phyloP scores from a whole-genome alignment of 1,284 basidiomycete species.

The Puccinia hordei region DNA sequence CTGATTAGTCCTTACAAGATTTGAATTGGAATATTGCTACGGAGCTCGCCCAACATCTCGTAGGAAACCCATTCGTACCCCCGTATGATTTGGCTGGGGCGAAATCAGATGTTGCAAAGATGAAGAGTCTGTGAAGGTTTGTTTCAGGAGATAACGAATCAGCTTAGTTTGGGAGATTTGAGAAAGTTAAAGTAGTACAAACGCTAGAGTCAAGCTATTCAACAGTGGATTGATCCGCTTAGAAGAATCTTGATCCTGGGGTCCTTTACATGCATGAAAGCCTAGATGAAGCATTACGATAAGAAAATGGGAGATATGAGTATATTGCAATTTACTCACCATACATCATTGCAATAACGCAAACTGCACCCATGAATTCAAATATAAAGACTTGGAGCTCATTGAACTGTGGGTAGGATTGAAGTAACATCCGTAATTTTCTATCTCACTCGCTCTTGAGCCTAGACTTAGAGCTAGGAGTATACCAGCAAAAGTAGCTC shows the following conservation, averaged over 20 bases:
- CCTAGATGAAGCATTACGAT: not conserved
- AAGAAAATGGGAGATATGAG: not conserved
- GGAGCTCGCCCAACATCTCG: conserved; percentile 25
- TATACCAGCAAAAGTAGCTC: conserved; percentile 25
- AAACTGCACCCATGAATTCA: conserved; percentile 37
- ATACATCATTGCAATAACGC: conserved; percentile 32
- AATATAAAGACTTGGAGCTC: conserved; percentile 7
- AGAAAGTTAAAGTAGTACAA: not conserved
- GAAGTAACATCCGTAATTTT: conserved; percentile 39
- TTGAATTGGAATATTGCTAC: conserved; percentile 14
- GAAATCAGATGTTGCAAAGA: conserved; percentile 28
- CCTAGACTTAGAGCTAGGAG: conserved; percentile 10
- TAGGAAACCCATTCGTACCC: conserved; percentile 25
- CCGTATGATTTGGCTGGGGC: conserved; percentile 8
- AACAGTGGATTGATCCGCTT: conserved; percentile 12
- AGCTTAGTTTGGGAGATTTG: not conserved
- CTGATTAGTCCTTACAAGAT: not conserved
- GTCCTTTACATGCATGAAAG: not conserved
- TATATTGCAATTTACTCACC: not conserved
- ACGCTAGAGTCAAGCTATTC: conserved; percentile 30
- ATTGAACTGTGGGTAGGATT: conserved; percentile 14
- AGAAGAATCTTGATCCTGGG: not conserved
- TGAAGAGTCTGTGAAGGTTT: conserved; percentile 9
- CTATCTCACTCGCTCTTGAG: not conserved
- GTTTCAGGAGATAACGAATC: not conserved